Evolutionary conservation across 2,329 filamentous ascomycete species (phyloP), one percentile per base, ranked within the genome.

Genomic region (Plenodomus lindquistii): DNA sequence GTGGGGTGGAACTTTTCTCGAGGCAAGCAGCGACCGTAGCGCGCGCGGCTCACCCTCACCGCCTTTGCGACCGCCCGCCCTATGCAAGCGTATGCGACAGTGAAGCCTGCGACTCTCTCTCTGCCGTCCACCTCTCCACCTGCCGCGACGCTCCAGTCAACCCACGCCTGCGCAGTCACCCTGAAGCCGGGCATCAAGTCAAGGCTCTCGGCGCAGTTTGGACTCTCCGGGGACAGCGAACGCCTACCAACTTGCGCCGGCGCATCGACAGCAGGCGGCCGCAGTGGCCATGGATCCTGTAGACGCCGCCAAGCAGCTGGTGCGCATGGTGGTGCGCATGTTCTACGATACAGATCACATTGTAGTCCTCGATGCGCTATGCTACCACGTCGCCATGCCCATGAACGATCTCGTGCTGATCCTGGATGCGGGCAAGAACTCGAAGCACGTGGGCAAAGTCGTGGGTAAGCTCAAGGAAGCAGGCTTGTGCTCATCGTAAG

Each of bases 391-490:
- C 74, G 89, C 82, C 77, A 81, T 97, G 50, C 87, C 91, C 65
- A 89, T 96, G 67, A 87, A 91, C 66, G 94, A 99, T 66, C 80
- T 99, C 54, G 88, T 89, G 37, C 87, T 91, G 63, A 79, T 97
- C 19, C 87, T 97, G 74, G 69, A 73, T 40, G 63, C 60, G 15
- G 87, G 87, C 54, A 91, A 95, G 75, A 93, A 96, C 69, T 86
- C 86, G 35, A 97, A 99, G 70, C 89, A 95, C 64, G 81, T 97
- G 37, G 91, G 94, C 69, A 95, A 93, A 71, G 83, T 96, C 22
- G 93, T 90, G 71, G 91, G 88, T 51, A 88, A 85, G 63, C 81
- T 99, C 43, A 85, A 85, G 60, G 91, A 96, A 70, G 91, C 95
- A 67, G 87, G 93, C 44, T 85, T 99, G 64, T 78, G 97, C 50